Percentiles rank a stretch among this genome's conserved stretches.
Evolutionary conservation across 2,329 filamentous ascomycete genomes (phyloP).

Genomic region (Cercospora janseana): DNA sequence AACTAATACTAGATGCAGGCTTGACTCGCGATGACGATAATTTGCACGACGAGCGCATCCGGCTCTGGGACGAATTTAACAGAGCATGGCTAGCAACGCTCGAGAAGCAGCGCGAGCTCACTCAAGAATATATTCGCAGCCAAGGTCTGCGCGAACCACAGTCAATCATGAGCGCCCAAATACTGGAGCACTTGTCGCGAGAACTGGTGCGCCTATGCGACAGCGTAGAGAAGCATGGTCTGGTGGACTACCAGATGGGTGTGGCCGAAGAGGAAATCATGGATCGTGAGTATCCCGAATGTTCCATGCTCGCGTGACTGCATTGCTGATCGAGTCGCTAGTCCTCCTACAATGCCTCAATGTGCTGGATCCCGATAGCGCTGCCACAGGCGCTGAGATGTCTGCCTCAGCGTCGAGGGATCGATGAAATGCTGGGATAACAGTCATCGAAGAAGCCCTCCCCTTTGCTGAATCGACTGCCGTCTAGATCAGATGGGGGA

Average conservation of each 20-base stretch:
- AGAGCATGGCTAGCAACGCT: slow-evolving; percentile 82
- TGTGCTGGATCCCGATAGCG: slow-evolving; percentile 26
- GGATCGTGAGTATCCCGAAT: slow-evolving; percentile 59
- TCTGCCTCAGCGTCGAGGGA: slow-evolving; percentile 21
- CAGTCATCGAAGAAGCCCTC: too few species aligned
- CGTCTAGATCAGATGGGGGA: too few species aligned
- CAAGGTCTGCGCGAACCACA: slow-evolving; percentile 56
- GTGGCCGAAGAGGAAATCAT: slow-evolving; percentile 94
- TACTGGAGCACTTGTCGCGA: slow-evolving; percentile 74
- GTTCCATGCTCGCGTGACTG: background rate
- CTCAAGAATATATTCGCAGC: slow-evolving; percentile 58
- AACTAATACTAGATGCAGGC: slow-evolving; percentile 53
- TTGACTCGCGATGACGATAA: slow-evolving; percentile 79
- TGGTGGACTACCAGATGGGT: slow-evolving; percentile 96
- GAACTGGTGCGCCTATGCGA: slow-evolving; percentile 82
- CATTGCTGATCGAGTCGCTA: slow-evolving; percentile 19
- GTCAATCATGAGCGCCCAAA: slow-evolving; percentile 65
- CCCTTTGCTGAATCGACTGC: too few species aligned
- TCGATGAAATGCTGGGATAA: slow-evolving; percentile 20
- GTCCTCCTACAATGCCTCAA: slow-evolving; percentile 27
- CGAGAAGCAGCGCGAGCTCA: slow-evolving; percentile 78
- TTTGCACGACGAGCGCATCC: slow-evolving; percentile 72
- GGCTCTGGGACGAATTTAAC: slow-evolving; percentile 93
- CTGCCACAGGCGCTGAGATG: slow-evolving; percentile 22
- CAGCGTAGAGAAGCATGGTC: slow-evolving; percentile 80